Evolutionary conservation across 371 early-diverging fungal genomes (phyloP).

Genomic region (Actinomortierella ambigua): DNA sequence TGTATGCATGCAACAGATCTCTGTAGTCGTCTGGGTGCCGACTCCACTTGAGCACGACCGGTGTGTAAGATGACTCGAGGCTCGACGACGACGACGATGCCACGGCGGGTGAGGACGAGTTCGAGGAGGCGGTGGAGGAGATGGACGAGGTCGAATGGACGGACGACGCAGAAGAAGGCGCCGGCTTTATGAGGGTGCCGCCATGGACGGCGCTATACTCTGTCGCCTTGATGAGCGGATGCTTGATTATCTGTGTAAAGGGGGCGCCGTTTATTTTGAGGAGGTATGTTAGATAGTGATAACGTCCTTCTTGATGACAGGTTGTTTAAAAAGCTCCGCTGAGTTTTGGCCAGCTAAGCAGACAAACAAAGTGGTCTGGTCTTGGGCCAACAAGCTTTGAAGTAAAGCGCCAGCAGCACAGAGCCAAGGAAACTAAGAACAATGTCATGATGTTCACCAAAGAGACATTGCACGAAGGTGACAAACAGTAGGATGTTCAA

Average conservation of each 20-base stretch:
- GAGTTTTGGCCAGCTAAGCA: no score
- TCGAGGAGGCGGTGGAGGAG: slow-evolving; percentile 21
- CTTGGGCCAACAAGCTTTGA: no score
- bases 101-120: slow-evolving; percentile 16
- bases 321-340: no score
- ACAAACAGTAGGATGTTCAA: no score
- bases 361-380: no score
- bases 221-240: slow-evolving; percentile 45
- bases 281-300: no score
- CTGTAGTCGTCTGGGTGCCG: slow-evolving; percentile 40
- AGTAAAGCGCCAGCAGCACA: no score
- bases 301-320: no score
- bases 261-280: no score
- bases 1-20: slow-evolving; percentile 31
- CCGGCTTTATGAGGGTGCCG: slow-evolving; percentile 29
- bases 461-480: no score
- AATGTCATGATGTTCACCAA: no score
- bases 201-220: slow-evolving; percentile 43
- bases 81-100: slow-evolving; percentile 7
- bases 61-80: slow-evolving; percentile 24
- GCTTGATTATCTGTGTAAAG: slow-evolving; percentile 31
- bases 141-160: slow-evolving; percentile 26
- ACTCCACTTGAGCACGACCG: slow-evolving; percentile 37
- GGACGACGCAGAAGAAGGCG: slow-evolving; percentile 19
- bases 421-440: no score